Evolutionary conservation across 2,329 filamentous ascomycete species (phyloP), one percentile per base, ranked within the genome.

Genomic region (Mycosphaerella sp.): DNA sequence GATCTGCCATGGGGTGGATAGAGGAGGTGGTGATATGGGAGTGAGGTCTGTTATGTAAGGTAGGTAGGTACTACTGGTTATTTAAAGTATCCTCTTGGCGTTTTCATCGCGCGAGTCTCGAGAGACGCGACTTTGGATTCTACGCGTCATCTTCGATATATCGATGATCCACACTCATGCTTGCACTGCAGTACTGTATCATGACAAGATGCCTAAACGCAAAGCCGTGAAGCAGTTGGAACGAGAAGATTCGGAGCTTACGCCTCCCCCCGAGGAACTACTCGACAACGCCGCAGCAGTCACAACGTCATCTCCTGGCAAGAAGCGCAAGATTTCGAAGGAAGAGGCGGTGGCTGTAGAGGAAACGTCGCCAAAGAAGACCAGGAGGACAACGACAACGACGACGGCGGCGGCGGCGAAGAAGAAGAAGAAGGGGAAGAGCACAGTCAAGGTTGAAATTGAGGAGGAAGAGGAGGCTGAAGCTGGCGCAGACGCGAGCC

Each of bases 191-290:
- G 3, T 29, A 29, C 23, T 7, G 21, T 36, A 21, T 41, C 51
- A 10, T 17, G n/a, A 9, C 51, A 59, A 32, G 11, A 66, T 66
- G 65, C 60, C 65, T 34, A 66, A 65, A 52, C 60, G 62, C 10
- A 65, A 63, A 54, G 45, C 51, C 9, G 51, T 39, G 9, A 48
- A 46, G 36, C 53, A 52, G 6, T 40, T 34, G 8, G 46, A 42
- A 29, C 51, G 41, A 41, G 59, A 62, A 36, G 58, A 59, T 1
- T 57, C 55, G 9, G 59, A 62, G 14, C 51, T 64, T 17, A 60
- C 60, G 14, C 57, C 63, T 10, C 54, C 60, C 8, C 58, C 62
- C 17, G 55, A 57, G 1, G 55, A 54, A 32, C 38, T 59, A n/a
- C 39, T 60, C 2, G 57, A 59, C 12, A 48, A 57, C 45, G 55